Percentiles rank a stretch among this genome's conserved stretches.
Conservation (phyloP, 345 rosid species). For the Pseudoturritis turrita region DNA sequence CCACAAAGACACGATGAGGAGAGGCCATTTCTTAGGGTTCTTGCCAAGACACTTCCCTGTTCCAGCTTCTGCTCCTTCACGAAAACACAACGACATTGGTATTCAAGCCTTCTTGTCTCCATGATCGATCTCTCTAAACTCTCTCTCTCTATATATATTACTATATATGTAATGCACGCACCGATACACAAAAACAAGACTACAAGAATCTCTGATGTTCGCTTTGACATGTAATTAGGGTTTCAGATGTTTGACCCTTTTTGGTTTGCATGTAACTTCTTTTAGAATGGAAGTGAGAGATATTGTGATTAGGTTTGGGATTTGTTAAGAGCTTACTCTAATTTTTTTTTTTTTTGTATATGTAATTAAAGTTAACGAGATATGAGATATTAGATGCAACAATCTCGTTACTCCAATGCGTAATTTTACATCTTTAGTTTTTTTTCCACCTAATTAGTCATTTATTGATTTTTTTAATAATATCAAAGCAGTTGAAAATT, state of each 20-base stretch:
- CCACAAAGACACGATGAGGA: conserved; percentile 10
- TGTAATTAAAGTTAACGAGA: conserved; percentile 8
- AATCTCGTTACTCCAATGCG: neutral
- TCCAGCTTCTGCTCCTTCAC: conserved; percentile 89
- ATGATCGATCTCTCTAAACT: conserved; percentile 44
- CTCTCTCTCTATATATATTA: neutral
- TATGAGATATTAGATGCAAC: conserved; percentile 6
- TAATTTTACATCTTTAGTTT: neutral
- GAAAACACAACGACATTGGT: conserved; percentile 87
- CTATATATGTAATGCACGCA: conserved; percentile 12
- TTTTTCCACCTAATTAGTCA: neutral
- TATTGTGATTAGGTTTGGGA: conserved; percentile 12
- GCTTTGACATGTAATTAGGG: conserved; percentile 23
- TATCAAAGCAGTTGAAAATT: neutral
- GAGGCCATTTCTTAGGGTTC: conserved; percentile 64
- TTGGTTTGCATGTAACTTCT: conserved; percentile 16
- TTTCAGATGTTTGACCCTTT: conserved; percentile 22
- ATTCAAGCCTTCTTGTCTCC: conserved; percentile 42
- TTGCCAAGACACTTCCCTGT: conserved; percentile 79
- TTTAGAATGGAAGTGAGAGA: conserved; percentile 6
- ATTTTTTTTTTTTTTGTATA: neutral
- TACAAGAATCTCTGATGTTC: conserved; percentile 15
- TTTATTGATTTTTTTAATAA: neutral
- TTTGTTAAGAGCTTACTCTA: conserved; percentile 7
- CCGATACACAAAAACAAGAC: neutral